Base-by-base conservation (phyloP, 352 stramenopile genomes). In the Pythium monospermum region DNA sequence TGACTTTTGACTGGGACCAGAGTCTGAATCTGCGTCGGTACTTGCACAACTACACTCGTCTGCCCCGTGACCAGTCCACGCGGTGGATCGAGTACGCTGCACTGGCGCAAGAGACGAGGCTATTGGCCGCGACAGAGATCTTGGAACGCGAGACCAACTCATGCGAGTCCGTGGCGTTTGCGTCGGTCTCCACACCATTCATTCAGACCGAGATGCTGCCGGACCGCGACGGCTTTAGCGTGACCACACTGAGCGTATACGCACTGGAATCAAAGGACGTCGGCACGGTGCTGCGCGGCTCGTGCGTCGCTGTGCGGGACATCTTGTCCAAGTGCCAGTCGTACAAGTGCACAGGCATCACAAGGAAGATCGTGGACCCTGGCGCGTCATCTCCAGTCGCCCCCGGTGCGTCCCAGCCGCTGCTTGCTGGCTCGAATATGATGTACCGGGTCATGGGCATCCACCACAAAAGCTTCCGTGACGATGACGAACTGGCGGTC, bases 231-330 rank as follows among this genome's bases (percentile, higher is more conserved):
- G 30, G 35, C 18, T 33, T 40, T n/a, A 26, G 44, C 22, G 22
- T 47, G 6, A 73, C 63, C 6, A 67, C 56, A 27, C 59, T 47
- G 3, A 53, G 57, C 16, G 55, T 73, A 27, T 79, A 73, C 44
- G 49, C 66, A 12, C 49, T 78, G 33, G 64, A 75, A 23, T 69
- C 66, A 11, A 36, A 44, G 45, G 30, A 66, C 47, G 2, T 75
- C 15, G 22, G 23, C 15, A 37, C 22, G 7, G 46, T 55, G 18
- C 16, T 73, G 31, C 39, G 56, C 7, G 59, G 50, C 18, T 54
- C 56, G n/a, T 71, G 50, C 11, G 63, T 59, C n/a, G 51, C 59
- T 5, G 61, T 75, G 23, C 18, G 70, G 5, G 59, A 32, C 22
- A 58, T 61, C 25, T 50, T 52, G 12, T 46, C 51, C 7, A 55